These are phyloP conservation scores for Exophiala xenobiotica DNA, from an alignment of 2,329 filamentous ascomycete species.

Conservation along the genomic window DNA sequence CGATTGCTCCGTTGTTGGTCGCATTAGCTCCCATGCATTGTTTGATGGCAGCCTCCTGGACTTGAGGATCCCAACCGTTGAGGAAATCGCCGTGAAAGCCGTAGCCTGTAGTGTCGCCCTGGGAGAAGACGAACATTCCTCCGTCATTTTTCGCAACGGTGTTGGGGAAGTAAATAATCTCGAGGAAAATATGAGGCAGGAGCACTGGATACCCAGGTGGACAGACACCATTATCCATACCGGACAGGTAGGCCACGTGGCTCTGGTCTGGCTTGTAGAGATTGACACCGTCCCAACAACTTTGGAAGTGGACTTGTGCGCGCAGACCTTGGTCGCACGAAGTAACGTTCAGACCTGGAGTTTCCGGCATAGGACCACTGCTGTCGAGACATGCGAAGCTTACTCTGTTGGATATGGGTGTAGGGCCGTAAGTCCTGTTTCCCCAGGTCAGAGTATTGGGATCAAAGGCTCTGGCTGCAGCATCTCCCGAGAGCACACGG, in stretches of 20 bases:
- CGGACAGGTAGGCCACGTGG: constrained; percentile 75
- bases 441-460: constrained; percentile 19
- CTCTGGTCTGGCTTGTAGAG: constrained; percentile 55
- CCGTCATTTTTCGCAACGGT: constrained; percentile 45
- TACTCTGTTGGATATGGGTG: constrained; percentile 64
- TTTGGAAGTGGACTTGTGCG: constrained; percentile 82
- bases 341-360: constrained; percentile 68
- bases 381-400: constrained; percentile 97
- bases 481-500: constrained; percentile 77
- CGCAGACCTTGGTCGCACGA: constrained; percentile 82
- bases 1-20: constrained; percentile 17
- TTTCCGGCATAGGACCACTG: constrained; percentile 56
- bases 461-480: constrained; percentile 32
- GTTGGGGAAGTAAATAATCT: constrained; percentile 59
- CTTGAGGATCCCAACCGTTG: constrained; percentile 69
- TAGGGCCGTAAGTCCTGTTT: constrained; percentile 39
- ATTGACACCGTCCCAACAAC: constrained; percentile 78
- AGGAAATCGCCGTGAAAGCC: constrained; percentile 80
- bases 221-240: constrained; percentile 75
- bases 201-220: constrained; percentile 67
- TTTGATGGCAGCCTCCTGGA: constrained; percentile 68
- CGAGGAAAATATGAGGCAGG: constrained; percentile 74
- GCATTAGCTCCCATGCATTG: constrained; percentile 63
- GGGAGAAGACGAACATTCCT: constrained; percentile 72
- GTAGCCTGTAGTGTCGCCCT: constrained; percentile 73